Evolutionary conservation across 2,329 filamentous ascomycete species (phyloP), one percentile per base, ranked within the genome.

Genomic region (Phaeosphaeriaceae sp.): DNA sequence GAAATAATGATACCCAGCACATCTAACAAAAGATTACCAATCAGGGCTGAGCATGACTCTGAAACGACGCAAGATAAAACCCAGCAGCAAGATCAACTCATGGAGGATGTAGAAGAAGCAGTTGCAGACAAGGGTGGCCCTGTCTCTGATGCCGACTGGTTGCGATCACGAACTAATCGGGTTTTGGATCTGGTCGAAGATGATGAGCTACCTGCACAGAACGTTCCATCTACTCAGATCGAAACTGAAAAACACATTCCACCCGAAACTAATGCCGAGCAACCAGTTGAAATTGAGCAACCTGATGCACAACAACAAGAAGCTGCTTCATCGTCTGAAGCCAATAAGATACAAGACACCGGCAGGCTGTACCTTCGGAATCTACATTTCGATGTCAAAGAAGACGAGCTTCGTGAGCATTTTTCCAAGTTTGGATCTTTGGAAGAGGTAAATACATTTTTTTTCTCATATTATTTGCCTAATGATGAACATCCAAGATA

Each of bases 401-500:
- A 94, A 65, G 85, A 89, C 37, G 90, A 96, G 61, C 78, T 99
- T 4, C 83, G 86, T 50, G 78, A 82, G 20, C 78, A 87, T 39
- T 96, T 97, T 67, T 78, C 79, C 37, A 79, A 81, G 20, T 93
- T 87, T 71, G 93, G 92, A 30, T 78, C 82, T 47, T 76, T 97
- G 38, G 84, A 93, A 81, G 93, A 97, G 87, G 94, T 97, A 87
- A 82, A 90, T 34, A 13, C 46, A 36, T 39, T 60, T 46, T 53
- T n/a, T 57, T 59, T 49, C 50, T 44, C 46, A 54, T 52, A 41
- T 54, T 37, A 48, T 42, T 44, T 40, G 52, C 53, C 60, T 52
- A 75, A 83, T 93, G 94, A 97, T 97, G 93, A 97, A 90, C 79
- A 57, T 84, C 37, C 89, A 68, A 86, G 94, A 97, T 97, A 97